Conservation (phyloP, 2,329 filamentous ascomycete species). For the Sclerotinia subarctica region DNA sequence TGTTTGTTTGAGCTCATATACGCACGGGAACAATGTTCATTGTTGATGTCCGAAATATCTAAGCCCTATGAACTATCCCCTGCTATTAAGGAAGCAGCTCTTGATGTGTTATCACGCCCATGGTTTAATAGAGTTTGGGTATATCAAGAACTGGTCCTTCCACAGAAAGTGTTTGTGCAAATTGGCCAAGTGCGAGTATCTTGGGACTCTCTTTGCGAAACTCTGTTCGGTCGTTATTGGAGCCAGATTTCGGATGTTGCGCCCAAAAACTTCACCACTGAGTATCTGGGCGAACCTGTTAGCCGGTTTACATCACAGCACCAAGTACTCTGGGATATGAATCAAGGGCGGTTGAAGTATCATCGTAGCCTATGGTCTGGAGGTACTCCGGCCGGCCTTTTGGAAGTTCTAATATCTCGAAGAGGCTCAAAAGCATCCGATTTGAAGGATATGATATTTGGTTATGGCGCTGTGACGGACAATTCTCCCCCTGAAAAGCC, state of each 20-base stretch:
- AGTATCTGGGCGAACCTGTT: too few species aligned
- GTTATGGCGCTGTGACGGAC: background rate
- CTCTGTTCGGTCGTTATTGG: background rate
- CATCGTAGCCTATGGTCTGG: background rate
- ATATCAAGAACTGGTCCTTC: background rate
- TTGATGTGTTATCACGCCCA: background rate
- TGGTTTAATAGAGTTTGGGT: slow-evolving; percentile 10
- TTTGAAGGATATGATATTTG: background rate
- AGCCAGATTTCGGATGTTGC: background rate
- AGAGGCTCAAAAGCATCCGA: background rate
- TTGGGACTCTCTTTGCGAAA: background rate
- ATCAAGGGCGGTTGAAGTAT: background rate
- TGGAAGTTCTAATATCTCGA: background rate
- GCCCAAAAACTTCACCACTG: too few species aligned
- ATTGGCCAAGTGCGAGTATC: background rate
- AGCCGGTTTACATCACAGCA: background rate
- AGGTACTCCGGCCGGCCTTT: background rate
- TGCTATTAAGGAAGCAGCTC: background rate
- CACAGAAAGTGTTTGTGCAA: background rate
- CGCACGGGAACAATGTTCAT: too few species aligned
- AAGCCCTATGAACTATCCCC: too few species aligned
- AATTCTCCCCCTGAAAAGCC: too few species aligned
- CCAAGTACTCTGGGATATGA: background rate
- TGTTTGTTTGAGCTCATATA: background rate
- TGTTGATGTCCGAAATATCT: too few species aligned